A percentile compares a stretch with the other conserved stretches of the same genome.
Conservation (phyloP, 139 green algal species). For the Asterochloris sp. region DNA sequence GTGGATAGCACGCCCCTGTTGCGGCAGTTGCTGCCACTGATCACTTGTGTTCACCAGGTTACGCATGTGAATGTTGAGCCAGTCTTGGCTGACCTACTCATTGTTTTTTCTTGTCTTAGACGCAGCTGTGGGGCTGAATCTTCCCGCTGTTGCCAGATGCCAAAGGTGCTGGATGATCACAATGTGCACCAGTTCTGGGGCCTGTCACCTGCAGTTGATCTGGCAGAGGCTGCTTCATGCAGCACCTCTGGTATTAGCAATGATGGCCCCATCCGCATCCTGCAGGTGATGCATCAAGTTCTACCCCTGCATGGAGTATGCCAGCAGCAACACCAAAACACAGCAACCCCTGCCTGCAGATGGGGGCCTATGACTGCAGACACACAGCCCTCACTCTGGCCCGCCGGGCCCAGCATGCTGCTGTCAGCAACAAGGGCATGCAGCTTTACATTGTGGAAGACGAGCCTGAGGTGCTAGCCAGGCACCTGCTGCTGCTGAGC, state of each 20-base stretch:
- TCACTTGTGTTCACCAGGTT: too few relatives aligned
- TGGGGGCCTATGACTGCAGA: constrained; percentile 54
- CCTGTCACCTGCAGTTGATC: constrained; percentile 34
- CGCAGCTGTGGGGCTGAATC: too few relatives aligned
- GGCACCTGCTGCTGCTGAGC: constrained; percentile 61
- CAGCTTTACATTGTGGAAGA: constrained; percentile 64
- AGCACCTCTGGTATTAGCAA: background rate
- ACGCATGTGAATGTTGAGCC: too few relatives aligned
- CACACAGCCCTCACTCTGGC: constrained; percentile 40
- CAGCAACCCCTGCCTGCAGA: constrained; percentile 27
- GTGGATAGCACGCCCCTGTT: too few relatives aligned
- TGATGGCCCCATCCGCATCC: constrained; percentile 10
- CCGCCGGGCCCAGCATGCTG: constrained; percentile 15
- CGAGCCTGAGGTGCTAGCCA: constrained; percentile 52
- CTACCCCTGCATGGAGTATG: background rate
- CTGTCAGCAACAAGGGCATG: background rate
- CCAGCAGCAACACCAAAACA: background rate
- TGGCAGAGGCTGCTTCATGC: constrained; percentile 14
- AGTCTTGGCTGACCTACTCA: too few relatives aligned
- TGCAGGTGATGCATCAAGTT: constrained; percentile 1
- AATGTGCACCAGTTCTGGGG: constrained; percentile 68
- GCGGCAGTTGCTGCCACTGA: too few relatives aligned
- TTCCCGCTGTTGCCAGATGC: background rate
- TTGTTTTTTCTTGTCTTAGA: too few relatives aligned
- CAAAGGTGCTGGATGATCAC: constrained; percentile 47